Evolutionary conservation across 129 eudicot species (phyloP), one percentile per base, ranked within the genome.

Genomic region (Cynara cardunculus): DNA sequence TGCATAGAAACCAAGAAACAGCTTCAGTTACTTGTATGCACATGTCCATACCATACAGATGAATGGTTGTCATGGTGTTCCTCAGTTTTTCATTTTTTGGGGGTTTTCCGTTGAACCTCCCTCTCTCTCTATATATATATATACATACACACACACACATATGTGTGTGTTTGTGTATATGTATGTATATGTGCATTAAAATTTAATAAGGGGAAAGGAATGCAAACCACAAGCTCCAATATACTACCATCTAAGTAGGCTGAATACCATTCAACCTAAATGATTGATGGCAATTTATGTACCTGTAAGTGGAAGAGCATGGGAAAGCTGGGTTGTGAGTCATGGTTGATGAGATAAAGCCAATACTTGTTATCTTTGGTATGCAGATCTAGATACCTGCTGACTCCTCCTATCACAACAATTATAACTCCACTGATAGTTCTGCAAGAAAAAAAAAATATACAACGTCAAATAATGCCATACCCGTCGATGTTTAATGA

Each of bases 231-330:
- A 56, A 56, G 24, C 65, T n/a, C 65, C 65, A 56, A 56, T 56
- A 8, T 56, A 56, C 9, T 56, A 56, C 65, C 65, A 56, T 56
- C 24, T 4, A 56, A 56, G 65, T 10, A 41, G 65, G 65, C 24
- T 1, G 69, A 64, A 64, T 64, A 64, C 14, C 69, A 24, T 64
- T 64, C 69, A 64, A 8, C 14, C 69, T 22, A 64, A 21, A 64
- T 64, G 14, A 5, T 22, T 22, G 16, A 76, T 61, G 21, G 10
- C 26, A 16, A 32, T 46, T 46, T 66, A 80, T 18, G 67, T 53
- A 95, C 99, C 97, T 95, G 99, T 71, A 95, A 65, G 56, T 86
- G 88, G 78, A 90, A 92, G 78, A 95, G 96, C 82, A 87, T 69
- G 2, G 91, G 88, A 68, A 88, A 80, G 82, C 75, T 90, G 69